Conservation (phyloP, 352 stramenopile genomes). For the Globisporangium parvum region DNA sequence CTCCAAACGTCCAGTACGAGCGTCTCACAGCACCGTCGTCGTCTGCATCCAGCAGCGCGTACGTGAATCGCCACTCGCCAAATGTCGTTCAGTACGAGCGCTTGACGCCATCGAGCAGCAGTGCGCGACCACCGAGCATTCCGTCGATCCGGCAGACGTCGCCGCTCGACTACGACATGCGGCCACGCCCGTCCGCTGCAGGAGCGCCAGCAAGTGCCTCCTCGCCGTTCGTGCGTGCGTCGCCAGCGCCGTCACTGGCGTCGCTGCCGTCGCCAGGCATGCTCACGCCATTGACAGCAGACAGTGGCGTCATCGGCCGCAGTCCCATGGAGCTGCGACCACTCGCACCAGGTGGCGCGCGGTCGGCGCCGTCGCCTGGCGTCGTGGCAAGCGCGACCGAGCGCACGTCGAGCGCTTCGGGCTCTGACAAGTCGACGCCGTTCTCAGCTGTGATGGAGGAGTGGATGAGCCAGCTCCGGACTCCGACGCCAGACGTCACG, state of each 20-base stretch:
- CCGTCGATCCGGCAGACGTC: slow-evolving; percentile 21
- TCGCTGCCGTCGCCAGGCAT: slow-evolving; percentile 45
- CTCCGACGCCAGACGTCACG: slow-evolving; percentile 73
- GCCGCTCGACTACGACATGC: slow-evolving; percentile 42
- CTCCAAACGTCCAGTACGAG: slow-evolving; percentile 7
- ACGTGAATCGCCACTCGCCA: slow-evolving; percentile 9
- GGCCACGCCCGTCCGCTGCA: slow-evolving; percentile 14
- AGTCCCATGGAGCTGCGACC: slow-evolving; percentile 31
- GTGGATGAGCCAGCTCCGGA: slow-evolving; percentile 76
- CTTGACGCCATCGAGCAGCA: slow-evolving; percentile 22
- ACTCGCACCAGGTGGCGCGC: background rate
- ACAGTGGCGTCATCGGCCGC: slow-evolving; percentile 12
- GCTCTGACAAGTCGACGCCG: slow-evolving; percentile 28
- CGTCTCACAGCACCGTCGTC: slow-evolving; percentile 4
- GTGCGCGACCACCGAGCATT: slow-evolving; percentile 14
- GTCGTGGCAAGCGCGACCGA: background rate
- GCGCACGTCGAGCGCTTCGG: background rate
- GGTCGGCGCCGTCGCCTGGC: slow-evolving; percentile 1
- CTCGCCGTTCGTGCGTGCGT: slow-evolving; percentile 11
- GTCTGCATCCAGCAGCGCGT: background rate
- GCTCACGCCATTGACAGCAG: slow-evolving; percentile 36
- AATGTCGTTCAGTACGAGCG: slow-evolving; percentile 43
- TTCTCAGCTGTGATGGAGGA: slow-evolving; percentile 74
- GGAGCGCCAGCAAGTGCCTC: too few species aligned
- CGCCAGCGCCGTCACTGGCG: slow-evolving; percentile 28